Conservation (phyloP, 257 asterid genomes). For the Fraxinus anomala region DNA sequence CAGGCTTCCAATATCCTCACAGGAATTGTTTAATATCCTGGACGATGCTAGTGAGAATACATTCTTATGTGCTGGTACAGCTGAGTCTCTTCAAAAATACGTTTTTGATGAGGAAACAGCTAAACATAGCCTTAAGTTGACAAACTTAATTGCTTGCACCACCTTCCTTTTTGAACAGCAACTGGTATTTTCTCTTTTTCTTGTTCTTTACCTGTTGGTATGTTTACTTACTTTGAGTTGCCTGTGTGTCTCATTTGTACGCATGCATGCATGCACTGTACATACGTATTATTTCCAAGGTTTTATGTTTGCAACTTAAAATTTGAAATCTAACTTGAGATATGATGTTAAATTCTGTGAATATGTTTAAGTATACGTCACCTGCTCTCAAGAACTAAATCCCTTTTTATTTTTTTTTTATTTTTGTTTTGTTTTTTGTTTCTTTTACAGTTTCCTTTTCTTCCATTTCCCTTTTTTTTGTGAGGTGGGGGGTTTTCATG, state of each 20-base stretch:
- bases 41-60: slow-evolving; percentile 96
- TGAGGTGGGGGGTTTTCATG: not conserved
- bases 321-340: not conserved
- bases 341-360: not conserved
- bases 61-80: slow-evolving; percentile 88
- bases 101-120: slow-evolving; percentile 73
- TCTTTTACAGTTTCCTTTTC: not conserved
- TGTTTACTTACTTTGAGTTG: slow-evolving; percentile 7
- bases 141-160: slow-evolving; percentile 75
- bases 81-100: slow-evolving; percentile 71
- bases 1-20: slow-evolving; percentile 66
- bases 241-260: slow-evolving; percentile 18
- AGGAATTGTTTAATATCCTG: slow-evolving; percentile 76
- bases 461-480: not conserved
- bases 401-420: not conserved
- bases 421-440: too few relatives aligned
- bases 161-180: slow-evolving; percentile 83
- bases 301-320: not conserved
- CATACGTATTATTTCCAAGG: slow-evolving; percentile 2
- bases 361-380: not conserved
- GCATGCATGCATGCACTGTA: not conserved
- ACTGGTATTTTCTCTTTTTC: slow-evolving; percentile 61
- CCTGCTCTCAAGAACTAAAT: not conserved
- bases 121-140: slow-evolving; percentile 64
- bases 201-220: slow-evolving; percentile 3